Percentiles rank a stretch among this genome's conserved stretches.
These are phyloP conservation scores for Saccharomycopsis fermentans DNA, from an alignment of 805 yeast genomes.

Conservation along the genomic window DNA sequence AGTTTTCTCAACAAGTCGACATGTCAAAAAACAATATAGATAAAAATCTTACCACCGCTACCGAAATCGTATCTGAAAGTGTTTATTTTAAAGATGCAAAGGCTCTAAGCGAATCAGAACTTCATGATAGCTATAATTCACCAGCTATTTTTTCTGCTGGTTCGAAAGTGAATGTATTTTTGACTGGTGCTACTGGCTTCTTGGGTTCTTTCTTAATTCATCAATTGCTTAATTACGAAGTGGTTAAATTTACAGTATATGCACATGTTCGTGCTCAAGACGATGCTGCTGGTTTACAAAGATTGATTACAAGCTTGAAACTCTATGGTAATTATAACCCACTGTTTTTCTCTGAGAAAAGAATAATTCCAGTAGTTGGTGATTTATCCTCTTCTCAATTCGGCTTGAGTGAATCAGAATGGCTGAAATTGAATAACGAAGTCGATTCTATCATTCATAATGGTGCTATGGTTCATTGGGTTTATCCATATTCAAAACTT, in stretches of 20 bases:
- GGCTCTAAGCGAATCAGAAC: conserved; percentile 32
- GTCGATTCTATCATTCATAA: conserved; percentile 87
- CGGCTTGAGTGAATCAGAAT: conserved; percentile 50
- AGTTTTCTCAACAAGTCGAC: conserved; percentile 67
- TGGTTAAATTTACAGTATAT: conserved; percentile 44
- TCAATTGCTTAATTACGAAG: conserved; percentile 55
- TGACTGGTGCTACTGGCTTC: conserved; percentile 96
- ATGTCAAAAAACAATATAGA: conserved; percentile 40
- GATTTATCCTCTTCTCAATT: conserved; percentile 65
- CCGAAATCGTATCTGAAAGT: not conserved
- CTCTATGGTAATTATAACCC: conserved; percentile 69
- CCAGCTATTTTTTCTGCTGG: conserved; percentile 25
- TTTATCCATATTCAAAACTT: conserved; percentile 81
- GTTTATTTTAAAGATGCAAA: conserved; percentile 72
- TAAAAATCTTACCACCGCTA: conserved; percentile 20
- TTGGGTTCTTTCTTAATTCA: conserved; percentile 81
- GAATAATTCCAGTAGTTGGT: conserved; percentile 69
- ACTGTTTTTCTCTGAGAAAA: conserved; percentile 33
- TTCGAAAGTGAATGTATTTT: conserved; percentile 50
- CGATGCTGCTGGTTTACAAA: conserved; percentile 57
- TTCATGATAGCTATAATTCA: conserved; percentile 37
- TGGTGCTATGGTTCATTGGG: conserved; percentile 99
- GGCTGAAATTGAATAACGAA: conserved; percentile 45
- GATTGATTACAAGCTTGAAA: conserved; percentile 64
- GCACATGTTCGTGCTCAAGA: conserved; percentile 89